These are phyloP conservation scores for Platanthera guangdongensis DNA, from an alignment of 106 monocot species.

Conservation along the genomic window DNA sequence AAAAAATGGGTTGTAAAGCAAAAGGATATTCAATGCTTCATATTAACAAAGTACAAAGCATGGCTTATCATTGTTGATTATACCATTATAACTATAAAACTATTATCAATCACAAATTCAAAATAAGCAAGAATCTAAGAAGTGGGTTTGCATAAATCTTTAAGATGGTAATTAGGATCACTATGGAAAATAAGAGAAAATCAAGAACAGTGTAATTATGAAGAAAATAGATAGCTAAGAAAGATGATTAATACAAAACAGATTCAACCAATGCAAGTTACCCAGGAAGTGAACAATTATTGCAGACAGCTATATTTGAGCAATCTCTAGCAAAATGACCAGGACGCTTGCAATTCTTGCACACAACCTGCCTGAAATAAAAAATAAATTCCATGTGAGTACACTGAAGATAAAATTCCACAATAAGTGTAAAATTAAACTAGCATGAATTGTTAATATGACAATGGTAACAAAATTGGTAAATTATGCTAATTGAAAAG, in stretches of 20 bases:
- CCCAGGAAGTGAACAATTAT: constrained; percentile 87
- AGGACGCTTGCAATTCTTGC: constrained; percentile 89
- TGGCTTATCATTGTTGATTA: not conserved
- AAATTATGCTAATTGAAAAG: not conserved
- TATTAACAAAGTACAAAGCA: not conserved
- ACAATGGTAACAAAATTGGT: not conserved
- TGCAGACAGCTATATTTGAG: constrained; percentile 75
- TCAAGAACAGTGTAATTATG: not conserved
- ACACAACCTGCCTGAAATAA: constrained; percentile 29
- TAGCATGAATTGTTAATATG: not conserved
- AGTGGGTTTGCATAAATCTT: not conserved
- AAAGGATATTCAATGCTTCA: not conserved
- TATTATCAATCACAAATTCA: not conserved
- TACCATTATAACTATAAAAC: not conserved
- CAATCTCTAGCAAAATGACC: constrained; percentile 90
- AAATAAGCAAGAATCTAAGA: not conserved
- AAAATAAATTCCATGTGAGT: not conserved
- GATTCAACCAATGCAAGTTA: constrained; percentile 16
- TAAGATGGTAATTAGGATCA: not conserved
- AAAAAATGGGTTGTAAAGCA: not conserved
- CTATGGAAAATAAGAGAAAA: not conserved
- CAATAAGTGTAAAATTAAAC: not conserved
- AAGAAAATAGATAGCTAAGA: constrained; percentile 1
- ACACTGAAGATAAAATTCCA: not conserved
- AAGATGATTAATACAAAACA: not conserved